A percentile compares a stretch with the other conserved stretches of the same genome.
phyloP scores from a whole-genome alignment of 441 rosid species.

The Macaranga tanarius region DNA sequence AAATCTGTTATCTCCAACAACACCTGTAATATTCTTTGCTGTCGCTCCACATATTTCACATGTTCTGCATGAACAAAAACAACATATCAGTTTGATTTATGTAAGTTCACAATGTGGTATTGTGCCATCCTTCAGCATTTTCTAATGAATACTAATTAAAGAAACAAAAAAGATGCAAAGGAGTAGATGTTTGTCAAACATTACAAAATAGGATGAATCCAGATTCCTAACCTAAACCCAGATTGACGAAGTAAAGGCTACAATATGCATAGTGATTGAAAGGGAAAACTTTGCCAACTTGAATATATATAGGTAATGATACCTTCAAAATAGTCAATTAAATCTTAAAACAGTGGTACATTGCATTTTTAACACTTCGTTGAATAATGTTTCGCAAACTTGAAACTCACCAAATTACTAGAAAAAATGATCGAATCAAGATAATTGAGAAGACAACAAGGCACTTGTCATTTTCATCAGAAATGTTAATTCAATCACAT shows the following conservation, averaged over 20 bases:
- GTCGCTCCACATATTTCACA: constrained; percentile 68
- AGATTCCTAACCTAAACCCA: constrained; percentile 4
- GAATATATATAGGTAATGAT: not conserved
- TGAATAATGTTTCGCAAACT: too few relatives aligned
- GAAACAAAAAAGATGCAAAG: not conserved
- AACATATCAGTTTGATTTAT: not conserved
- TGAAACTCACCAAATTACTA: not conserved
- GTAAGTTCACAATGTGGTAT: not conserved
- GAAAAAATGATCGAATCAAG: not conserved
- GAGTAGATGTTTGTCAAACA: not conserved
- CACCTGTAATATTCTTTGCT: constrained; percentile 48
- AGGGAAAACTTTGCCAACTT: not conserved
- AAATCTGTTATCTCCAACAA: constrained; percentile 43
- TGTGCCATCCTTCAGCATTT: not conserved
- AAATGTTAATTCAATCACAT: constrained; percentile 9
- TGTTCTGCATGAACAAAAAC: constrained; percentile 33
- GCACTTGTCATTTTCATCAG: not conserved
- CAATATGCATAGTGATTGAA: too few relatives aligned
- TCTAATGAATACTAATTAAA: not conserved
- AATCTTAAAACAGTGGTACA: not conserved
- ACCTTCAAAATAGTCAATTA: not conserved
- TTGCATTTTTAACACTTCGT: too few relatives aligned
- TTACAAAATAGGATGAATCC: not conserved
- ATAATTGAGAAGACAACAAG: not conserved
- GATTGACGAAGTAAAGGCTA: not conserved